A percentile compares a stretch with the other conserved stretches of the same genome.
phyloP scores from a whole-genome alignment of 2,329 filamentous ascomycete species.

The Claviceps quebecensis region DNA sequence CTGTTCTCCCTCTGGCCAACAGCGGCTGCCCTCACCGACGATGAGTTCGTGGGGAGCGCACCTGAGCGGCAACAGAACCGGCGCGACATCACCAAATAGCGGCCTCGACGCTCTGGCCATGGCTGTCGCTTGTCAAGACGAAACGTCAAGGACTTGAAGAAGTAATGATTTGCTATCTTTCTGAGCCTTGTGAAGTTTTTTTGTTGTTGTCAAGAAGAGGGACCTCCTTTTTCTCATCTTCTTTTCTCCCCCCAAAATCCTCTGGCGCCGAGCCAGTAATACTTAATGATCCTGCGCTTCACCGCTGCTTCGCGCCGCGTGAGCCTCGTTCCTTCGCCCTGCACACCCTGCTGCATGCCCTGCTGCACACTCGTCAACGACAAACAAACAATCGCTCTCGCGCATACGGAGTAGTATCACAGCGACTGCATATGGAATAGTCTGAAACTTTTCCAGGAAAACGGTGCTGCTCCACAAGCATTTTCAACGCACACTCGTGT shows the following conservation, averaged over 20 bases:
- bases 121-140: slow-evolving; percentile 39
- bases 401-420: too few relatives aligned
- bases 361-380: slow-evolving; percentile 1
- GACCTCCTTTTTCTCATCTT: background rate
- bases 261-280: background rate
- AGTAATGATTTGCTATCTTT: too few relatives aligned
- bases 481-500: too few relatives aligned
- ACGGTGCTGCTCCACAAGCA: too few relatives aligned
- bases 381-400: too few relatives aligned
- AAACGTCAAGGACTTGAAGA: slow-evolving; percentile 10
- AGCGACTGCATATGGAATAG: too few relatives aligned
- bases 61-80: slow-evolving; percentile 26
- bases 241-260: too few relatives aligned
- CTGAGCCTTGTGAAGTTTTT: background rate
- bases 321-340: background rate
- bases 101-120: slow-evolving; percentile 41
- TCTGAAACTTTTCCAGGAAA: too few relatives aligned
- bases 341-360: too few relatives aligned
- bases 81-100: slow-evolving; percentile 30
- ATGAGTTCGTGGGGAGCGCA: slow-evolving; percentile 33
- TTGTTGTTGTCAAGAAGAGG: background rate
- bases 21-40: slow-evolving; percentile 25
- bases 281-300: slow-evolving; percentile 2
- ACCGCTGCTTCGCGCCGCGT: background rate
- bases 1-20: slow-evolving; percentile 17